phyloP scores from a whole-genome alignment of 2,329 filamentous ascomycete genomes.

The Eutypa lata region DNA sequence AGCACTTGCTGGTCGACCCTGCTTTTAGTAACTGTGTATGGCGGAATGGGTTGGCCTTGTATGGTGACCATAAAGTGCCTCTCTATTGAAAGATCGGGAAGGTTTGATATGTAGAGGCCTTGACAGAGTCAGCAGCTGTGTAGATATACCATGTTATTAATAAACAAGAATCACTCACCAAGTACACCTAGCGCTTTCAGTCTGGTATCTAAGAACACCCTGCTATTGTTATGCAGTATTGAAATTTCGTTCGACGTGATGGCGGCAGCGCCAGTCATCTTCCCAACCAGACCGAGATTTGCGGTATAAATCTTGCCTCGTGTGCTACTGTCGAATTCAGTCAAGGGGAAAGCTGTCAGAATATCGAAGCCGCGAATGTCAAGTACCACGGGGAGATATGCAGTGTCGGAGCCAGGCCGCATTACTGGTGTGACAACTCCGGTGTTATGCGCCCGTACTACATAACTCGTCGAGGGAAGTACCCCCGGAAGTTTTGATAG shows the following conservation, averaged over 20 bases:
- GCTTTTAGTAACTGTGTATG: constrained; percentile 60
- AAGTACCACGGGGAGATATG: constrained; percentile 62
- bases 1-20: constrained; percentile 57
- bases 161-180: constrained; percentile 42
- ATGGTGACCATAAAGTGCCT: constrained; percentile 73
- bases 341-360: constrained; percentile 68
- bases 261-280: constrained; percentile 87
- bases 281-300: constrained; percentile 74
- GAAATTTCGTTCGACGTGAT: constrained; percentile 62
- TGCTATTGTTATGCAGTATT: constrained; percentile 50
- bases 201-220: constrained; percentile 62
- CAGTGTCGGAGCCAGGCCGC: constrained; percentile 36
- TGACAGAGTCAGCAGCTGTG: constrained; percentile 6
- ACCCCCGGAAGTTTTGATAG: constrained; percentile 73
- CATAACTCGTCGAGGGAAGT: constrained; percentile 54
- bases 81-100: constrained; percentile 58
- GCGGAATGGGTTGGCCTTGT: constrained; percentile 66
- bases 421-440: constrained; percentile 59
- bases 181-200: constrained; percentile 78
- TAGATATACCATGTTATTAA: neutral
- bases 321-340: constrained; percentile 48
- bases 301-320: constrained; percentile 52
- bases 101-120: constrained; percentile 74
- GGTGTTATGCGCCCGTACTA: constrained; percentile 69
- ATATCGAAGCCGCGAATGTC: constrained; percentile 73